Percentiles rank a stretch among this genome's conserved stretches.
phyloP scores from a whole-genome alignment of 371 early-diverging fungal species.

The Rhizomucor pusillus region DNA sequence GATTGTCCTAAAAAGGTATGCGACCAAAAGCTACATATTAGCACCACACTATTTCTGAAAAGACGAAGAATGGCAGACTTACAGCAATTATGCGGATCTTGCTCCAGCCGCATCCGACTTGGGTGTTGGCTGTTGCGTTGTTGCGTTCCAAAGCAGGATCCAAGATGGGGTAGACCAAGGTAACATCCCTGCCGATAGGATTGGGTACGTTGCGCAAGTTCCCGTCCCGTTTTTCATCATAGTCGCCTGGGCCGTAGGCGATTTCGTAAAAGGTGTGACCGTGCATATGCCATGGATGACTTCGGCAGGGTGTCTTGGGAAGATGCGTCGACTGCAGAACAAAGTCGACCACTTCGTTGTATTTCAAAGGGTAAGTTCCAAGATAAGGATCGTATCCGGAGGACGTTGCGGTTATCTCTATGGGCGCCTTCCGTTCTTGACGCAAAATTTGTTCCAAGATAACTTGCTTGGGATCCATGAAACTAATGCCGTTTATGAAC shows the following conservation, averaged over 20 bases:
- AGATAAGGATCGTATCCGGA: conserved; percentile 26
- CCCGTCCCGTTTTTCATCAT: conserved; percentile 24
- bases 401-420: not conserved
- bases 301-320: conserved; percentile 25
- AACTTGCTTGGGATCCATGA: conserved; percentile 13
- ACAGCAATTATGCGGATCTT: conserved; percentile 37
- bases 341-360: conserved; percentile 34
- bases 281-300: conserved; percentile 50
- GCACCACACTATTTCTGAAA: not conserved
- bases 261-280: conserved; percentile 46
- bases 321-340: conserved; percentile 33
- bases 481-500: conserved; percentile 27
- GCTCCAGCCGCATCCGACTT: conserved; percentile 39
- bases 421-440: conserved; percentile 6
- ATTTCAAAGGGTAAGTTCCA: conserved; percentile 33
- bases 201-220: conserved; percentile 21
- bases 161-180: conserved; percentile 29
- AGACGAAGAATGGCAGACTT: conserved; percentile 14
- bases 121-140: not conserved
- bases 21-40: no score
- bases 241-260: conserved; percentile 38
- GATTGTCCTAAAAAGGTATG: conserved; percentile 38
- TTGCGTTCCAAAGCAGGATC: conserved; percentile 10
- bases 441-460: conserved; percentile 15
- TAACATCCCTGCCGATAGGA: conserved; percentile 28